Base-by-base conservation (phyloP, 2,329 filamentous ascomycete genomes). In the Sporothrix pallida region DNA sequence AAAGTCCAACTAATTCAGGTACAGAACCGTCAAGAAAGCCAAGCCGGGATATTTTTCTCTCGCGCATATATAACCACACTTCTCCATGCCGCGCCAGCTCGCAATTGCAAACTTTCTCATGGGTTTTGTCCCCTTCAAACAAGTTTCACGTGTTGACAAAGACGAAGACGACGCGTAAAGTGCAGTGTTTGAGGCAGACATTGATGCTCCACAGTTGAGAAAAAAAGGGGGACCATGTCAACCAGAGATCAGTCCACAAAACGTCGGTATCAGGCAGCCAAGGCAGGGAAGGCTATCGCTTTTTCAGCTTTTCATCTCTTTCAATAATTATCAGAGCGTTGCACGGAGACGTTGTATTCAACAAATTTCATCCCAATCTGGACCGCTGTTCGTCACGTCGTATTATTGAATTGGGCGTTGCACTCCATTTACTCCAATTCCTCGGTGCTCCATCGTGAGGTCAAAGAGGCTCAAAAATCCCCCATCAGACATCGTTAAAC, bases 151-250 rank as follows among this genome's bases (percentile, higher is more conserved):
- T 52, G 12, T 20, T 48, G n/a, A 12, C 48, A 26, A 67, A 1
- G 31, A 37, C 9, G 23, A 68, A 50, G 23, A 52, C n/a, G 65
- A 68, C 46, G 65, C 46, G 65, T 26, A 68, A 50, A 68, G 65
- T 67, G 63, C 46, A 31, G 23, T 52, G 65, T 68, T 52, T 68
- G 65, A 68, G 46, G 46, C 65, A 68, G 65, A 52, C 44, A 44
- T n/a, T 68, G 65, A 23, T 68, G 46, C 46, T 68, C 65, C 46
- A 68, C 65, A 52, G 65, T 20, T 52, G 46, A 12, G 46, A 67
- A 67, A 67, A 50, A 67, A 67, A n/a, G 63, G 63, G 63, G 63
- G 6, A 3, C 13, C 31, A 37, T 37, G 31, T 37, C 31, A 6
- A 37, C 6, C 44, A 67, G n/a, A 48, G 63, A 31, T 50, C 63